Base-by-base conservation (phyloP, 805 yeast species). In the Phaffomyces thermotolerans region DNA sequence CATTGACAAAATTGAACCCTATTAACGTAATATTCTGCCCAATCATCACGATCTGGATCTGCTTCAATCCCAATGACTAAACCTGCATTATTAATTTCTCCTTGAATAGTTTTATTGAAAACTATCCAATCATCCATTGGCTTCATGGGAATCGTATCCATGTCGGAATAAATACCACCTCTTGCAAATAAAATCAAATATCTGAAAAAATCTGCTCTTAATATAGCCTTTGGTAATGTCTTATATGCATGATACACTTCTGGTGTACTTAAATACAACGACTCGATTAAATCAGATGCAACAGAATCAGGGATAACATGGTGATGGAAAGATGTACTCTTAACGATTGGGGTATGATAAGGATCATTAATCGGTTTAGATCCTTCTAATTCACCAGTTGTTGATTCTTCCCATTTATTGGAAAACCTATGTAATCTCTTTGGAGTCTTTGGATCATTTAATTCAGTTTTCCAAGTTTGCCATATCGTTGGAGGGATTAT, bases 1-100 rank as follows among this genome's bases (percentile, higher is more conserved):
- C 99, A 91, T 65, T 91, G 98, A 60, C 98, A 90, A 57, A 91
- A 85, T 66, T 91, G 99, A 36, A 91, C 78, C 49, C 98, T 72
- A 41, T 97, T 73, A 0, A 97, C 95, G 58, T 88, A 91, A 90
- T 95, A 89, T 8, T 82, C 83, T 25, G 74, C 67, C 99, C 99
- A 93, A 63, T 91, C 98, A 0, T 82, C 82, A 52, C 98, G 71
- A 60, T 91, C 97, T 0, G 98, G 97, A 55, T 91, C 99, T 1
- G 97, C 97, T 61, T 93, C 99, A 36, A 91, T 86, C 0, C 98
- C 98, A 8, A 91, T 76, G 3, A 82, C 80, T 20, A 91, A 69
- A 0, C 98, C 98, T 2, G 87, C 75, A n/a, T 60, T 59, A 44
- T 56, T 44, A 37, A 24, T 32, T 23, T 41, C 31, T 32, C 42